Percentiles rank a stretch among this genome's conserved stretches.
Evolutionary conservation across 2,329 filamentous ascomycete genomes (phyloP).

Genomic region (Aspergillus neoniger): DNA sequence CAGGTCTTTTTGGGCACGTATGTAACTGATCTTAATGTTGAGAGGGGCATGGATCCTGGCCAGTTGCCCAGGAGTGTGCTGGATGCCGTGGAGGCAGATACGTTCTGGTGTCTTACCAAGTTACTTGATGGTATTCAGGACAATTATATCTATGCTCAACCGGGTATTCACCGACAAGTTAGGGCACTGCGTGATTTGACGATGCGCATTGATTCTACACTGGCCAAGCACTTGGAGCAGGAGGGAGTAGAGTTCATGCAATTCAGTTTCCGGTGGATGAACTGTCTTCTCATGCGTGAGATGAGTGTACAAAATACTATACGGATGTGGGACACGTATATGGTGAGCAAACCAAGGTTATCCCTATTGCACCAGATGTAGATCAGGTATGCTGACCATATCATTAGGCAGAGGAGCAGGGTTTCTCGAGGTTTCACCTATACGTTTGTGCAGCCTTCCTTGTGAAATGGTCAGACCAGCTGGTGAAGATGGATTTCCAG

Average conservation of each 20-base stretch:
- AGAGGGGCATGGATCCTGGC: slow-evolving; percentile 93
- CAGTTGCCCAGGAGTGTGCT: slow-evolving; percentile 87
- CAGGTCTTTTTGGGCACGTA: slow-evolving; percentile 95
- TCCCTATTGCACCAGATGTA: background rate
- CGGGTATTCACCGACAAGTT: slow-evolving; percentile 93
- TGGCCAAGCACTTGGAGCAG: slow-evolving; percentile 85
- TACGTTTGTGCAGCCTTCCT: slow-evolving; percentile 98
- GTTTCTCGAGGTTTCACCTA: slow-evolving; percentile 96
- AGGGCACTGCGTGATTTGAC: slow-evolving; percentile 85
- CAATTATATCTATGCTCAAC: slow-evolving; percentile 97
- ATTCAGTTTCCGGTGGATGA: slow-evolving; percentile 99
- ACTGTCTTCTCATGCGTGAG: slow-evolving; percentile 96
- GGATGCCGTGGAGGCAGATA: slow-evolving; percentile 95
- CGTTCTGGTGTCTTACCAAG: slow-evolving; percentile 98
- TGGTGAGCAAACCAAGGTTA: slow-evolving; percentile 58
- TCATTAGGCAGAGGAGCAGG: slow-evolving; percentile 88
- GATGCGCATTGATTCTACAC: slow-evolving; percentile 76
- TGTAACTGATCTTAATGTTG: slow-evolving; percentile 89
- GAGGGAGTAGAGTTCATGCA: slow-evolving; percentile 98
- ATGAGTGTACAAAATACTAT: slow-evolving; percentile 96
- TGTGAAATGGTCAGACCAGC: slow-evolving; percentile 95
- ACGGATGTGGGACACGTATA: slow-evolving; percentile 99
- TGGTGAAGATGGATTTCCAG: slow-evolving; percentile 93
- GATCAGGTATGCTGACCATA: slow-evolving; percentile 19
- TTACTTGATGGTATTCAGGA: slow-evolving; percentile 98